These are phyloP conservation scores for Blepharisma stoltei DNA, from an alignment of 73 alveolate genomes.

Conservation along the genomic window DNA sequence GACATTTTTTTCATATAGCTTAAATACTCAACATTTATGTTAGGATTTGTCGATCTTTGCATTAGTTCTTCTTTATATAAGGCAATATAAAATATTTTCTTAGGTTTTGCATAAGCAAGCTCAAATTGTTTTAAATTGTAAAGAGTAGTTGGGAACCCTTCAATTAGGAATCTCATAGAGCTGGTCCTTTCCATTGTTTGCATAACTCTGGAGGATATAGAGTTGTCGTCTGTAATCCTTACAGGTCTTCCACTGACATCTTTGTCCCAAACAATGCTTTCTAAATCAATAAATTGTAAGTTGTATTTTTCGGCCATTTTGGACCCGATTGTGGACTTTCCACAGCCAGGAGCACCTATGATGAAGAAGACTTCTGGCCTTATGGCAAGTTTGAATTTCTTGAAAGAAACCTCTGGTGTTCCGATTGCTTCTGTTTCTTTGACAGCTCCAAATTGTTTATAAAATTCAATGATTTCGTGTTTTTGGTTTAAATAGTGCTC, in stretches of 20 bases:
- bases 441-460: slow-evolving; percentile 65
- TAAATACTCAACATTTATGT: background rate
- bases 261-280: slow-evolving; percentile 49
- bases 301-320: slow-evolving; percentile 66
- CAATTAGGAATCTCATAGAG: slow-evolving; percentile 62
- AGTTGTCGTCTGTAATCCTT: slow-evolving; percentile 46
- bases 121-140: slow-evolving; percentile 66
- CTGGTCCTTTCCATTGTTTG: slow-evolving; percentile 47
- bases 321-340: slow-evolving; percentile 69
- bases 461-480: slow-evolving; percentile 55
- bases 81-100: slow-evolving; percentile 37
- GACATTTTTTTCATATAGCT: background rate
- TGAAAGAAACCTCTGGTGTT: slow-evolving; percentile 62
- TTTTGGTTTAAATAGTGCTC: slow-evolving; percentile 33
- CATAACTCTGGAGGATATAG: slow-evolving; percentile 48
- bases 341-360: slow-evolving; percentile 81
- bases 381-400: slow-evolving; percentile 59
- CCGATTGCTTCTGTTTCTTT: slow-evolving; percentile 66
- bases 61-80: slow-evolving; percentile 52
- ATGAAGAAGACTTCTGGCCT: slow-evolving; percentile 72
- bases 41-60: slow-evolving; percentile 32
- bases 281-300: slow-evolving; percentile 55
- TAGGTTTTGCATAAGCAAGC: slow-evolving; percentile 43
- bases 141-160: slow-evolving; percentile 73
- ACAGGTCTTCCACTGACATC: slow-evolving; percentile 25